Evolutionary conservation across 371 early-diverging fungal genomes (phyloP), one percentile per base, ranked within the genome.

Genomic region (Cokeromyces recurvatus): DNA sequence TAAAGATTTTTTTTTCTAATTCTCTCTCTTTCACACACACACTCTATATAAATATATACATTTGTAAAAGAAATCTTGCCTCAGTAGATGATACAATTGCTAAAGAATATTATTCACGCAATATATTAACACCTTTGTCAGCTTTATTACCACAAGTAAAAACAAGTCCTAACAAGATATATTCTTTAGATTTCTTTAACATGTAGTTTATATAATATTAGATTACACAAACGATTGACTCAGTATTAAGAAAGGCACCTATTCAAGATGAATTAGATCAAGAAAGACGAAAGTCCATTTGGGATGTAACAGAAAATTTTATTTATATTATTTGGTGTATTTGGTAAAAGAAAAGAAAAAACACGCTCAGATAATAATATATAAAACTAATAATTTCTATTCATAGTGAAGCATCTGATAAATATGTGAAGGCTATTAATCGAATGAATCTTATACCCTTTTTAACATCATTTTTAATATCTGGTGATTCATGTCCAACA

Each of bases 221-320:
- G 70, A 69, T 67, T 38, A 53, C 64, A 1, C 32, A 52, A 25
- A 66, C 67, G 0, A 72, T 82, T 34, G 69, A 80, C 54, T 50
- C 41, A 15, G 69, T 84, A 17, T 45, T 84, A 16, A 68, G 62
- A 19, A 59, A 62, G 6, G 63, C 71, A 9, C 74, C 81, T 21
- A 38, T 63, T n/a, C 55, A 46, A 17, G 68, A 74, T 17, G 73
- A 74, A 21, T 67, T 59, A 16, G 76, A 75, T 43, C 56, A 66
- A 45, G 79, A 71, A n/a, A 74, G 71, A 49, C 66, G 85, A 34
- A 77, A 72, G n/a, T 68, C 79, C 1, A 77, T 86, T 38, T 85
- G 85, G 77, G 81, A 82, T 46, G 75, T 83, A 25, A 74, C 88
- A 0, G 88, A 89, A 50, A 87, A 89, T 42, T 70, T 85, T 36